Evolutionary conservation across 2,329 filamentous ascomycete species (phyloP), one percentile per base, ranked within the genome.

Genomic region (Xylaria sp.): DNA sequence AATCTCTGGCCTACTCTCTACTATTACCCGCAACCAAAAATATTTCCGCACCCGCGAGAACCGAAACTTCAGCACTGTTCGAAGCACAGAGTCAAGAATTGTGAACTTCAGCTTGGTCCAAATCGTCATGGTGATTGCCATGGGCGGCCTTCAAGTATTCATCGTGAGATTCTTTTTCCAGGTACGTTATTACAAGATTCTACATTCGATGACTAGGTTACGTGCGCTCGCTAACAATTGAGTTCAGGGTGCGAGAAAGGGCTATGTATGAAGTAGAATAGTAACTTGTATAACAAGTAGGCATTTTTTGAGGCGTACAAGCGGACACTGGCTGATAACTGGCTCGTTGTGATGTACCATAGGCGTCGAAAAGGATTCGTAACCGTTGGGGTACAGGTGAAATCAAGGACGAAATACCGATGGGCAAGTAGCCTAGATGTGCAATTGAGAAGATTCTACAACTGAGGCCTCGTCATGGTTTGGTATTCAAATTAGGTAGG

Each of bases 31-130:
- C 77, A 97, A 97, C 84, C 96, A 99, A 79, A 99, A 99, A 81
- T 99, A 99, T 85, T 99, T 99, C 90, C 92, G 97, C 71, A 99
- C 96, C 2, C 90, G 96, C 73, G 96, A 99, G 86, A 99, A 99
- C 87, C 89, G 96, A 70, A 99, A 99, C 83, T 98, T 99, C 83
- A 97, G 93, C 83, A 99, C 96, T 10, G 96, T 99, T 76, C 88
- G 93, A 80, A 97, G 94, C 83, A 99, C 96, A 46, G 96, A 99
- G 85, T 89, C 89, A 79, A 88, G 96, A 71, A 99, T 99, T 77
- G 94, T 97, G 84, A 98, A 97, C 83, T 97, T 99, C 81, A 97
- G 93, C 79, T 85, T 99, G 78, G 91, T 98, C 75, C 96, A 99
- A 85, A 92, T 93, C 72, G 86, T 88, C 70, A 90, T 99, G 84